Base-by-base conservation (phyloP, 2,329 filamentous ascomycete genomes). In the Sclerotinia glacialis region DNA sequence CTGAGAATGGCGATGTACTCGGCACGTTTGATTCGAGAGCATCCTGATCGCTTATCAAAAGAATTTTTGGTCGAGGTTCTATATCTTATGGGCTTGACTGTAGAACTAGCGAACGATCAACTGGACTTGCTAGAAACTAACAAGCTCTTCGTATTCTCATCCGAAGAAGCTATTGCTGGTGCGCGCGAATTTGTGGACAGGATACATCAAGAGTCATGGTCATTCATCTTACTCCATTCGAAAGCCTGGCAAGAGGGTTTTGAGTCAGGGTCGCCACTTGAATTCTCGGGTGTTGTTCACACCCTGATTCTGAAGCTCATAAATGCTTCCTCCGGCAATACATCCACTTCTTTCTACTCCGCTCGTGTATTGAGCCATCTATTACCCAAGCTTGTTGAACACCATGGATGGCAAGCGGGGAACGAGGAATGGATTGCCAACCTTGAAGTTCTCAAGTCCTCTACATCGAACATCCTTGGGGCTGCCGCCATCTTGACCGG, bases 1-100 rank as follows among this genome's bases (percentile, higher is more conserved):
- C 85, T 91, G 18, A 84, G 94, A 65, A 90, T 96, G 80, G 86
- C 89, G 0, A 81, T 89, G 59, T 97, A 93, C 75, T 84, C 86
- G 0, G 80, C 82, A 7, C 83, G 83, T 59, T 75, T 95, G 0
- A 75, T 93, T 73, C 77, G 0, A 0, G 71, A 83, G 12, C 71
- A 79, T 2, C 65, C 83, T 0, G 71, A 78, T 0, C 71, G 76
- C 0, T 69, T 85, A 0, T 79, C 83, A 0, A 72, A 74, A 2
- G 74, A 78, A 2, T 78, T 79, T 26, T 80, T 82, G 62, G 76
- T 82, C 11, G 83, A 87, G 65, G 72, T 86, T 1, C 63, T 88
- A 1, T 82, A 83, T 68, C 77, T 83, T 1, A 78, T 87, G 5
- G 79, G 78, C 50, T 73, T 88, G 11, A 83, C 83, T 1, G 74